Conservation (phyloP, 1,284 basidiomycete genomes). For the Moniliophthora roreri region DNA sequence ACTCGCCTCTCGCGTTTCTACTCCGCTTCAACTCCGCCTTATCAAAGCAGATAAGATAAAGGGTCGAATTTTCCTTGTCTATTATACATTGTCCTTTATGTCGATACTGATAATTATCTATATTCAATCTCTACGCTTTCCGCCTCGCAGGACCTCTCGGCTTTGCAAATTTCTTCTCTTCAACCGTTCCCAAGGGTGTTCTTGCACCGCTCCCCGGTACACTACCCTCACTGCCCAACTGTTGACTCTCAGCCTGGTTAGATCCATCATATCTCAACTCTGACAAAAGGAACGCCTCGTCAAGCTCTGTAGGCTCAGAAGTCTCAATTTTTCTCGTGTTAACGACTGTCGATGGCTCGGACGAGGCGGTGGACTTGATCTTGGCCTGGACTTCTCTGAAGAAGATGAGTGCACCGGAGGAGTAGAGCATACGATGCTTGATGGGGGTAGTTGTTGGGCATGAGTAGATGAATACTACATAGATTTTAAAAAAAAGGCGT, state of each 20-base stretch:
- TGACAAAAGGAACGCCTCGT: conserved; percentile 57
- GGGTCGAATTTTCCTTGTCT: not conserved
- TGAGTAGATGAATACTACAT: conserved; percentile 81
- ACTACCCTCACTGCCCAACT: not conserved
- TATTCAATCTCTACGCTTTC: conserved; percentile 5
- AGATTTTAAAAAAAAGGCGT: not conserved
- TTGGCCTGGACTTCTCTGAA: conserved; percentile 52
- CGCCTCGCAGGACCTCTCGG: conserved; percentile 15
- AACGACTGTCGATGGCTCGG: conserved; percentile 38
- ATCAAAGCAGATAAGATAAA: not conserved
- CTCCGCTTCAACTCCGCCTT: not conserved
- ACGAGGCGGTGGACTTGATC: conserved; percentile 40
- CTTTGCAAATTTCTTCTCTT: conserved; percentile 13
- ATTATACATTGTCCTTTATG: not conserved
- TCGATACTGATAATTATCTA: not conserved
- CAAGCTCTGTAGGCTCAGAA: conserved; percentile 74
- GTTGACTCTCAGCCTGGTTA: not conserved
- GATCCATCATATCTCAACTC: conserved; percentile 42
- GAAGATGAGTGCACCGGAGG: conserved; percentile 61
- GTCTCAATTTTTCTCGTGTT: conserved; percentile 75
- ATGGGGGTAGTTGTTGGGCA: conserved; percentile 80
- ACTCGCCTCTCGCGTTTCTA: too few relatives aligned
- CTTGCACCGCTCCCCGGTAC: not conserved
- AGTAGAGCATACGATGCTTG: conserved; percentile 86
- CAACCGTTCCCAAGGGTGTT: conserved; percentile 3